Conservation (phyloP, 257 asterid species). For the Ilex asprella region DNA sequence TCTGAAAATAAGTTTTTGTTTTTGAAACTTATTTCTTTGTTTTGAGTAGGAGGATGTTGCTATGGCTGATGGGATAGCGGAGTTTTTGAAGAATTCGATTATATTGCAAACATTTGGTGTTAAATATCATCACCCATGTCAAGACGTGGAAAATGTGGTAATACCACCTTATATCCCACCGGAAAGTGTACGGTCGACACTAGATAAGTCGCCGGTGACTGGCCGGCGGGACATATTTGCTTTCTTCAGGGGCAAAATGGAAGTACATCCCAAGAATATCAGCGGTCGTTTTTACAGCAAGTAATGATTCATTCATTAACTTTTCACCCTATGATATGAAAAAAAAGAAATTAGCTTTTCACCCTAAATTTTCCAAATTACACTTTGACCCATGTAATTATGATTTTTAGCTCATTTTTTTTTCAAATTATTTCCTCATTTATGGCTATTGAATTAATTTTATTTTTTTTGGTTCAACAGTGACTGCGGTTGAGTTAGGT, state of each 20-base stretch:
- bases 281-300: conserved; percentile 87
- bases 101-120: conserved; percentile 87
- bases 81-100: conserved; percentile 52
- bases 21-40: background rate
- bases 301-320: conserved; percentile 19
- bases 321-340: too few species aligned
- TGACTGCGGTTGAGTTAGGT: too few species aligned
- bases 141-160: conserved; percentile 67
- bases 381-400: too few species aligned
- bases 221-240: conserved; percentile 66
- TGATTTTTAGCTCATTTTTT: too few species aligned
- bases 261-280: conserved; percentile 74
- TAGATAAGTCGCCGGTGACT: conserved; percentile 30
- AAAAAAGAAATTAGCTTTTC: too few species aligned
- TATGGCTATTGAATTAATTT: too few species aligned
- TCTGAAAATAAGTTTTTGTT: background rate
- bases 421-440: too few species aligned
- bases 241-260: conserved; percentile 91
- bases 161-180: conserved; percentile 84
- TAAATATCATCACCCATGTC: conserved; percentile 67
- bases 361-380: too few species aligned
- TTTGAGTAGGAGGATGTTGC: conserved; percentile 71
- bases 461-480: too few species aligned
- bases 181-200: conserved; percentile 46
- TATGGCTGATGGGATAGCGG: conserved; percentile 67